Evolutionary conservation across 2,329 filamentous ascomycete genomes (phyloP), one percentile per base, ranked within the genome.

Genomic region (Ambrosiella beaveri): DNA sequence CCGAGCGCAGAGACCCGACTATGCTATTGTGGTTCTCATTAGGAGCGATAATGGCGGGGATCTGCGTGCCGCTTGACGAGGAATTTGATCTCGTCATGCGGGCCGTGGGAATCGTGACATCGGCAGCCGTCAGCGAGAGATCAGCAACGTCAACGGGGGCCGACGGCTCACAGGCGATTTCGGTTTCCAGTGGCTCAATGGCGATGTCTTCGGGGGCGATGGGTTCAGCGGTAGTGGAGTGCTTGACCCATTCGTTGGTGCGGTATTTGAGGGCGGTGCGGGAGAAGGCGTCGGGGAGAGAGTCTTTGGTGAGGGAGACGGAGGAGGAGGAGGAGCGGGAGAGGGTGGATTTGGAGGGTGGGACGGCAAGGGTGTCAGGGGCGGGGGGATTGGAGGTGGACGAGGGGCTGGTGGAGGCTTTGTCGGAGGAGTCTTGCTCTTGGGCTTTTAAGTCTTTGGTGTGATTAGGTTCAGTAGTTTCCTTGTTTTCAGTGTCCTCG

Each of bases 181-280:
- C 66, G 62, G 71, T 62, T 1, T 61, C 54, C 64, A 70, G 60
- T 64, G 75, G 68, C 62, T 75, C 65, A 3, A 80, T 66, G 27
- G 77, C 73, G 11, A 86, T 68, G 1, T 81, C 77, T 7, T 88
- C 83, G 0, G 77, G 69, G 53, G 82, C 78, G 1, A 88, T 88
- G 4, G 73, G 71, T 13, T 96, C 90, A 6, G 91, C 89, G 47
- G 78, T 73, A 62, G 82, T 81, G 9, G 95, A 75, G 68, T 95
- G 88, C 68, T 95, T 96, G 0, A 89, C 88, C 91, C 91, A 97
- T 70, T 97, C 91, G 63, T 95, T 95, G 1, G 89, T 96, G 59
- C 91, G 81, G 66, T 93, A 95, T 0, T 85, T 86, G 67, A 88
- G 74, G 1, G 89, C 85, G 7, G 95, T 79, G 61, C 80, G 84